Percentiles rank a stretch among this genome's conserved stretches.
phyloP scores from a whole-genome alignment of 805 yeast species.

The Hanseniaspora occidentalis region DNA sequence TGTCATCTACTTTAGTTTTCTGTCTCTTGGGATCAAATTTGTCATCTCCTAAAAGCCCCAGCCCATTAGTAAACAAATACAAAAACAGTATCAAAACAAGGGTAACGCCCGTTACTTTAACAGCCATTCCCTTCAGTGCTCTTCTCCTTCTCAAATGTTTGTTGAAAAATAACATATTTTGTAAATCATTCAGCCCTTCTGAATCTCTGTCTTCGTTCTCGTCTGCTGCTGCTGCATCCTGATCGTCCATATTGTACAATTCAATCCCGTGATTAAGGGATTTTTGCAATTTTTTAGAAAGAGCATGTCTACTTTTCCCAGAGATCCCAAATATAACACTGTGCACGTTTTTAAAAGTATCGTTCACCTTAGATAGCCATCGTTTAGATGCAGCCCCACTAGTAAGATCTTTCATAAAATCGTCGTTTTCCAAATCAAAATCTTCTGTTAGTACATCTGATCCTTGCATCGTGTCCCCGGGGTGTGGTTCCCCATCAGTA shows the following conservation, averaged over 20 bases:
- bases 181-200: not conserved
- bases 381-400: too few relatives aligned
- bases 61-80: not conserved
- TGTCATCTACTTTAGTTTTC: not conserved
- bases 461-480: too few relatives aligned
- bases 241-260: slow-evolving; percentile 1
- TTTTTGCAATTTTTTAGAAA: not conserved
- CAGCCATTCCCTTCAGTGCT: not conserved
- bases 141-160: not conserved
- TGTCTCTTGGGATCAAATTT: not conserved
- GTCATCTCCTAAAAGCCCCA: not conserved
- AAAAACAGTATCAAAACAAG: not conserved
- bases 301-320: not conserved
- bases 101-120: not conserved
- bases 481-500: too few relatives aligned
- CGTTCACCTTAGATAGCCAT: not conserved
- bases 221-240: not conserved
- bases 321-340: not conserved
- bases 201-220: not conserved
- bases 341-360: not conserved
- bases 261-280: not conserved
- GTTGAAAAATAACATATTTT: not conserved
- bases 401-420: too few relatives aligned
- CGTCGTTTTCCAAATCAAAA: not conserved
- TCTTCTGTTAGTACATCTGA: too few relatives aligned